A percentile compares a stretch with the other conserved stretches of the same genome.
These are phyloP conservation scores for Durusdinium trenchii DNA, from an alignment of 73 alveolate species.

Conservation along the genomic window DNA sequence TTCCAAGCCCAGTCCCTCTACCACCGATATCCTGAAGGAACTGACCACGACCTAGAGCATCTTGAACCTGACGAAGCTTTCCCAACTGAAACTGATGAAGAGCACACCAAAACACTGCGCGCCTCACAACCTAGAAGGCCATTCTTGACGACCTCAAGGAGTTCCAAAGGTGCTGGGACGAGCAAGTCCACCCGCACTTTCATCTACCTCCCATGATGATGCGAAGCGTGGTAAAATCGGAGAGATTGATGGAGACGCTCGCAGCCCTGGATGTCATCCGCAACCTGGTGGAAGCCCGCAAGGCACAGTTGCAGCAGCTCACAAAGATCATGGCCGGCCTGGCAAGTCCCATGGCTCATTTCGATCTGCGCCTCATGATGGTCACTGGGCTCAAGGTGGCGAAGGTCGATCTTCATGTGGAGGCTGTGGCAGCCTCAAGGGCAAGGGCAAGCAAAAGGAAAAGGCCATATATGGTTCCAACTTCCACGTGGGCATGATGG, in stretches of 20 bases:
- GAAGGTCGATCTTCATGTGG: too few relatives aligned
- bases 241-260: slow-evolving; percentile 38
- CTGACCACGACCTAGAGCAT: background rate
- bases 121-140: background rate
- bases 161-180: background rate
- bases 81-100: background rate
- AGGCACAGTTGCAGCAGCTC: slow-evolving; percentile 36
- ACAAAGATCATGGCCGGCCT: slow-evolving; percentile 15
- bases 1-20: background rate
- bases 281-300: slow-evolving; percentile 12
- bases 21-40: background rate
- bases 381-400: background rate
- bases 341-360: background rate
- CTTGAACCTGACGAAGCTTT: background rate
- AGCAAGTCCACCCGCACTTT: background rate
- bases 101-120: background rate
- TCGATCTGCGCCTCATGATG: background rate
- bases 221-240: slow-evolving; percentile 8
- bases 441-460: background rate
- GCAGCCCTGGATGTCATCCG: slow-evolving; percentile 36
- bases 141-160: background rate
- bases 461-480: background rate
- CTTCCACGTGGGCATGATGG: background rate
- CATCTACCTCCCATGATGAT: background rate
- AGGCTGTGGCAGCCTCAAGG: too few relatives aligned